These are phyloP conservation scores for Termitomyces sp. DNA, from an alignment of 768 basidiomycete species.

Conservation along the genomic window DNA sequence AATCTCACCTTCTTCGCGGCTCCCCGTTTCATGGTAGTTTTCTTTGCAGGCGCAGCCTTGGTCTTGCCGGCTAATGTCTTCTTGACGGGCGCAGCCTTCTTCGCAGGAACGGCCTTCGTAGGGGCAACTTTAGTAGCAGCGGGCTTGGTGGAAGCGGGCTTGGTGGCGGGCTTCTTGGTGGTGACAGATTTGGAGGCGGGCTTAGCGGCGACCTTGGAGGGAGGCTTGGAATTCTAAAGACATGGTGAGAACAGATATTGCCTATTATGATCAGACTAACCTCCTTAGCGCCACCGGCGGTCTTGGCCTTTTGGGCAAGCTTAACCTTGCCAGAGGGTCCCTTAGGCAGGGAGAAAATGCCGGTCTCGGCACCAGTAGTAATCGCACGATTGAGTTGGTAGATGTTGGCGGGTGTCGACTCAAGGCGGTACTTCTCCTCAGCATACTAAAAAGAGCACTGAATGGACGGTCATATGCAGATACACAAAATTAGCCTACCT, in stretches of 20 bases:
- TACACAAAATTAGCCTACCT: conserved; percentile 44
- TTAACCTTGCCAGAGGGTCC: conserved; percentile 63
- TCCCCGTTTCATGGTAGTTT: conserved; percentile 29
- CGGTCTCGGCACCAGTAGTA: conserved; percentile 57
- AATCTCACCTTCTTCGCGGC: background rate
- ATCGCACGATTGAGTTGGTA: conserved; percentile 78
- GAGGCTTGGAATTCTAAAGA: conserved; percentile 46
- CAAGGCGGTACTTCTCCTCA: conserved; percentile 77
- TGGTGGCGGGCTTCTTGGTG: conserved; percentile 31
- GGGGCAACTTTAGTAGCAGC: conserved; percentile 28
- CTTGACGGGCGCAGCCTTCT: conserved; percentile 51
- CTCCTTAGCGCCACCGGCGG: conserved; percentile 54
- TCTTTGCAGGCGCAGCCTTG: conserved; percentile 36
- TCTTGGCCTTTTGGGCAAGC: conserved; percentile 50
- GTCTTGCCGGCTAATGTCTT: conserved; percentile 48
- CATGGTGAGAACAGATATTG: background rate
- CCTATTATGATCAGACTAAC: conserved; percentile 30
- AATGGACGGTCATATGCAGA: conserved; percentile 14
- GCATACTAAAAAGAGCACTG: conserved; percentile 54
- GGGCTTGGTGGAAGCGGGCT: conserved; percentile 30
- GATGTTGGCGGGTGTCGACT: conserved; percentile 63
- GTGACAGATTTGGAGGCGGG: conserved; percentile 31
- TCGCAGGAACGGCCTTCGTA: conserved; percentile 35
- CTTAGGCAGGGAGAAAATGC: conserved; percentile 37
- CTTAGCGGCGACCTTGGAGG: conserved; percentile 37